These are phyloP conservation scores for Trichoderma pleuroti DNA, from an alignment of 2,329 filamentous ascomycete genomes.

Conservation along the genomic window DNA sequence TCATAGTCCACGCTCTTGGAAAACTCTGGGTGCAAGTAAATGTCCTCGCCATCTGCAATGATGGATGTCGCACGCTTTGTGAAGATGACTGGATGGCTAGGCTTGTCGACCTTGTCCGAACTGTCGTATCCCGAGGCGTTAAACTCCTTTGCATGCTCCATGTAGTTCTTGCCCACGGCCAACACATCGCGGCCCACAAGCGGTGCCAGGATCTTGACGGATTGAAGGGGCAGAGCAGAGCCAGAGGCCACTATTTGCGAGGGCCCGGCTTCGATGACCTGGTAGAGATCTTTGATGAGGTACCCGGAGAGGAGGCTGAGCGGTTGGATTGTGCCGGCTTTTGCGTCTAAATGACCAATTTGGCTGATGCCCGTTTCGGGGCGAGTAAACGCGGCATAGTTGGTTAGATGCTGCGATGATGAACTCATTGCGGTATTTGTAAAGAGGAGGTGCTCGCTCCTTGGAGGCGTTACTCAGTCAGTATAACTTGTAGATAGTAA, in stretches of 20 bases:
- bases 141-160: slow-evolving; percentile 11
- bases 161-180: slow-evolving; percentile 11
- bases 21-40: slow-evolving; percentile 1
- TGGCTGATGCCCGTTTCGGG: background rate
- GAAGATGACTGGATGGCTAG: slow-evolving; percentile 11
- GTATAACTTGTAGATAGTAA: background rate
- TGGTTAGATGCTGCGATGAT: background rate
- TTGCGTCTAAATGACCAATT: background rate
- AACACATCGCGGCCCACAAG: background rate
- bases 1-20: slow-evolving; percentile 6
- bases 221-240: background rate
- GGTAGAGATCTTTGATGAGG: background rate
- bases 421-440: slow-evolving; percentile 15
- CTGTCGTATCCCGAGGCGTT: slow-evolving; percentile 8
- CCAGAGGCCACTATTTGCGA: background rate
- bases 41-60: background rate
- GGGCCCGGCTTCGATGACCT: slow-evolving; percentile 2
- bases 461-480: background rate
- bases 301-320: slow-evolving; percentile 7
- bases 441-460: background rate
- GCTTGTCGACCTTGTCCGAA: slow-evolving; percentile 8
- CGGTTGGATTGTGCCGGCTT: background rate
- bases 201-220: slow-evolving; percentile 1
- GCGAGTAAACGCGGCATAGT: slow-evolving; percentile 5
- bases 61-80: slow-evolving; percentile 12